phyloP scores from a whole-genome alignment of 2,329 filamentous ascomycete species.

The Cytospora piceicola region DNA sequence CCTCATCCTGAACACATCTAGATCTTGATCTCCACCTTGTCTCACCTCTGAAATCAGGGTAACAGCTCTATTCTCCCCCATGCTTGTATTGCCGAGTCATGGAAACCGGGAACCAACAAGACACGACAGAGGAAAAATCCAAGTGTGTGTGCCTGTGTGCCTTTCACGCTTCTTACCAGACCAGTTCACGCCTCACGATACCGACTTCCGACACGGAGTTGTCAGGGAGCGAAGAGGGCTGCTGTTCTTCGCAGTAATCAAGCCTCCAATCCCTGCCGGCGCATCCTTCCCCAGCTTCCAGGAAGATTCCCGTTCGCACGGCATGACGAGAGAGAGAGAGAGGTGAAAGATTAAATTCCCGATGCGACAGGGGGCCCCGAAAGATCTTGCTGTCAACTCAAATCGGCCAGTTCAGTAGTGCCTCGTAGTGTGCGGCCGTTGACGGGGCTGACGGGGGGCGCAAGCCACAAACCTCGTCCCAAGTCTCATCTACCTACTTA shows the following conservation, averaged over 20 bases:
- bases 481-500: not conserved
- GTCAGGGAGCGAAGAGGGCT: not conserved
- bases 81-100: not conserved
- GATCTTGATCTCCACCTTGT: not conserved
- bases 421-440: not conserved
- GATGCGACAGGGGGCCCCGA: not conserved
- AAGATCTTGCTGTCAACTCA: not conserved
- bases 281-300: not conserved
- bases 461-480: not conserved
- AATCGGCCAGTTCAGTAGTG: not conserved
- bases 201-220: not conserved
- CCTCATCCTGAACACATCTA: no score
- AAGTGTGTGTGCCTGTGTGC: not conserved
- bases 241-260: not conserved
- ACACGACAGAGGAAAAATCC: not conserved
- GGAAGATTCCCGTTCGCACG: not conserved
- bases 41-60: not conserved
- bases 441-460: not conserved
- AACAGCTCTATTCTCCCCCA: not conserved
- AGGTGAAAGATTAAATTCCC: not conserved
- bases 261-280: not conserved
- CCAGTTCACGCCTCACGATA: no score
- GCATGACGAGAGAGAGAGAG: not conserved
- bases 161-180: not conserved
- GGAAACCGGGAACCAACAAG: not conserved